phyloP scores from a whole-genome alignment of 1,139 yeast genomes.

The Debaryomyces robertsiae region DNA sequence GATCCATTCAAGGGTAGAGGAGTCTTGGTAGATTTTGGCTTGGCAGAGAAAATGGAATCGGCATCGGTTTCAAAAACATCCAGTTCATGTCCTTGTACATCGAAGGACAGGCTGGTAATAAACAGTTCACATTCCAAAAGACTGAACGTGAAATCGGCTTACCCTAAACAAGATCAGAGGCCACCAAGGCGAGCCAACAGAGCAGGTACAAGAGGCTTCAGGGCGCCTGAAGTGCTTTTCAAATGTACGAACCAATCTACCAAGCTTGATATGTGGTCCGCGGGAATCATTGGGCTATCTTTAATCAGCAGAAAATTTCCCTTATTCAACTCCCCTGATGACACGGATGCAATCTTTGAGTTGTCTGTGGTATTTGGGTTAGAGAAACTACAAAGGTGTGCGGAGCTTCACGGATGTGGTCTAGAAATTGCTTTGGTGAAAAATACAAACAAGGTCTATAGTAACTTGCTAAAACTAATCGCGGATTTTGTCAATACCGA shows the following conservation, averaged over 20 bases:
- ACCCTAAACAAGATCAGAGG: slow-evolving; percentile 78
- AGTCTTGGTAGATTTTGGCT: slow-evolving; percentile 88
- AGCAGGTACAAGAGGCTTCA: slow-evolving; percentile 96
- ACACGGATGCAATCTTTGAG: slow-evolving; percentile 87
- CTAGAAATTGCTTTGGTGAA: slow-evolving; percentile 60
- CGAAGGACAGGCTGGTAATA: slow-evolving; percentile 26
- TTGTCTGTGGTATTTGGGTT: slow-evolving; percentile 82
- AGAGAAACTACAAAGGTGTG: slow-evolving; percentile 71
- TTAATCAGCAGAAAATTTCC: slow-evolving; percentile 77
- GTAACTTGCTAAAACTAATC: slow-evolving; percentile 38
- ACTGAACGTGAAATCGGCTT: slow-evolving; percentile 58
- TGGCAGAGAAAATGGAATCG: slow-evolving; percentile 60
- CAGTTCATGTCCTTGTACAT: slow-evolving; percentile 34
- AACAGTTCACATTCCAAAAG: slow-evolving; percentile 35
- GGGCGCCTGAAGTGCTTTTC: slow-evolving; percentile 92
- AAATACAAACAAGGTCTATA: slow-evolving; percentile 23
- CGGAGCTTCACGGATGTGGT: slow-evolving; percentile 85
- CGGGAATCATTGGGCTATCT: slow-evolving; percentile 82
- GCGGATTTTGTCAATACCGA: slow-evolving; percentile 36
- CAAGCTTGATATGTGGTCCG: slow-evolving; percentile 89
- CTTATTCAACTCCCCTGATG: slow-evolving; percentile 86
- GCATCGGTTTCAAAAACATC: slow-evolving; percentile 18
- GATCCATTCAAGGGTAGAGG: slow-evolving; percentile 78
- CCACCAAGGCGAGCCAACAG: slow-evolving; percentile 93
- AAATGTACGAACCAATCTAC: slow-evolving; percentile 85